These are phyloP conservation scores for Kickxella alabastrina DNA, from an alignment of 192 early-diverging fungal genomes.

Conservation along the genomic window DNA sequence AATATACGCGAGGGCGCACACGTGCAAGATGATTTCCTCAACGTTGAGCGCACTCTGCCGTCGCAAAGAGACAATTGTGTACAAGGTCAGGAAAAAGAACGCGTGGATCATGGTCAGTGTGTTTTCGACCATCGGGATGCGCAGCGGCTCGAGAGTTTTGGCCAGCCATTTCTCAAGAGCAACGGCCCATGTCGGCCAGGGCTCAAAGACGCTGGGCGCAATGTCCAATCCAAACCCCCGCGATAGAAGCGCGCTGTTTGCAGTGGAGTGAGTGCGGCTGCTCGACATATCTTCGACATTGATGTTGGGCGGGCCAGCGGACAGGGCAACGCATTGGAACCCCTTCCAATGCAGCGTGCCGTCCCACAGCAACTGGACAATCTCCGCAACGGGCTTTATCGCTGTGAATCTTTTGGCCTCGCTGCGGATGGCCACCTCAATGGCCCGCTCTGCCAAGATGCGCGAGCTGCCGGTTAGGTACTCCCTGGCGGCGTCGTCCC, in stretches of 20 bases:
- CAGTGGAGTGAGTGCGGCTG: background rate
- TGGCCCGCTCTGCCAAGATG: conserved; percentile 20
- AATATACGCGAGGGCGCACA: conserved; percentile 31
- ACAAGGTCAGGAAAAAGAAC: conserved; percentile 33
- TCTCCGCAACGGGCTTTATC: conserved; percentile 23
- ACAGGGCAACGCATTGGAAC: conserved; percentile 21
- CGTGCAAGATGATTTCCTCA: conserved; percentile 17
- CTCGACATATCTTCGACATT: no score
- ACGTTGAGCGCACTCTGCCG: conserved; percentile 12
- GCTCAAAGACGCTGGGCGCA: background rate
- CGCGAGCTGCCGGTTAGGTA: conserved; percentile 33
- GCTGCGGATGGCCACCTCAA: conserved; percentile 36
- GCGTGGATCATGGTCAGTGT: conserved; percentile 32
- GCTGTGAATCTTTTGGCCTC: conserved; percentile 42
- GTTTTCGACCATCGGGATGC: conserved; percentile 36
- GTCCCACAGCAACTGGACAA: conserved; percentile 39
- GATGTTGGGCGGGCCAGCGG: no score
- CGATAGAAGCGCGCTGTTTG: background rate
- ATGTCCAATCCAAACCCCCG: background rate
- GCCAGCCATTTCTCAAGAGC: conserved; percentile 22
- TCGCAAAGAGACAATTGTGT: conserved; percentile 23
- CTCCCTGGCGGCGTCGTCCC: background rate
- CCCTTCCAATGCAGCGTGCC: conserved; percentile 40
- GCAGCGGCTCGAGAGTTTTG: conserved; percentile 14
- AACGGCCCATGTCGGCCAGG: background rate